A percentile compares a stretch with the other conserved stretches of the same genome.
phyloP scores from a whole-genome alignment of 2,329 filamentous ascomycete genomes.

The Coleophoma eucalyptorum region DNA sequence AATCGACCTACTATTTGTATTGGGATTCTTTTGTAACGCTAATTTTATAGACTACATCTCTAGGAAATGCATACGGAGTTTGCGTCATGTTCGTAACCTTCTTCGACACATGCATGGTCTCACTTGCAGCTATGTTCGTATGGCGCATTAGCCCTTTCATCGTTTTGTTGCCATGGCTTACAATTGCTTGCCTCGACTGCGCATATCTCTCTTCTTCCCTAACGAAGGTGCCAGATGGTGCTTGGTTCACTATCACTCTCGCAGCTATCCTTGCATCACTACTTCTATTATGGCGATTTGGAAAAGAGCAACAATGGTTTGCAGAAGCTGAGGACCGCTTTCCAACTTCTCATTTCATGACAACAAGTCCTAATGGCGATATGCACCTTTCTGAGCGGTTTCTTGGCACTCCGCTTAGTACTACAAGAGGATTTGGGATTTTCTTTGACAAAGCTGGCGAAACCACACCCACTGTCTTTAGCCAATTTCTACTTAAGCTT shows the following conservation, averaged over 20 bases:
- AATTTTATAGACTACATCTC: constrained; percentile 49
- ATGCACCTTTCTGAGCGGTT: constrained; percentile 35
- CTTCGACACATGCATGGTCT: constrained; percentile 71
- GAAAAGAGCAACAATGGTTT: constrained; percentile 73
- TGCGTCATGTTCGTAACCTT: constrained; percentile 79
- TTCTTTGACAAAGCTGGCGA: constrained; percentile 77
- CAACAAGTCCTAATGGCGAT: constrained; percentile 27
- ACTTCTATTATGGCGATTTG: constrained; percentile 73
- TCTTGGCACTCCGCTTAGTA: constrained; percentile 34
- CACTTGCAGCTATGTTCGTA: constrained; percentile 66
- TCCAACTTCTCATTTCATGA: constrained; percentile 41
- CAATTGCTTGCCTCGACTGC: constrained; percentile 63
- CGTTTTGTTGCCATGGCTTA: constrained; percentile 58
- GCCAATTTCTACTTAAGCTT: constrained; percentile 71
- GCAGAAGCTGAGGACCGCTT: constrained; percentile 63
- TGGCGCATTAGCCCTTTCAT: constrained; percentile 59
- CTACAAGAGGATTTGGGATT: constrained; percentile 58
- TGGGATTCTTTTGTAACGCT: neutral
- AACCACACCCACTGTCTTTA: constrained; percentile 62
- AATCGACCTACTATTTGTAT: neutral
- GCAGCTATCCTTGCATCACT: constrained; percentile 56
- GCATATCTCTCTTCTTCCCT: constrained; percentile 67
- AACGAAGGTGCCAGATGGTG: constrained; percentile 69
- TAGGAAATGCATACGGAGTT: constrained; percentile 72
- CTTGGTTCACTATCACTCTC: constrained; percentile 72